phyloP scores from a whole-genome alignment of 164 flowering plant genomes.

The Tetrastigma voinierianum region DNA sequence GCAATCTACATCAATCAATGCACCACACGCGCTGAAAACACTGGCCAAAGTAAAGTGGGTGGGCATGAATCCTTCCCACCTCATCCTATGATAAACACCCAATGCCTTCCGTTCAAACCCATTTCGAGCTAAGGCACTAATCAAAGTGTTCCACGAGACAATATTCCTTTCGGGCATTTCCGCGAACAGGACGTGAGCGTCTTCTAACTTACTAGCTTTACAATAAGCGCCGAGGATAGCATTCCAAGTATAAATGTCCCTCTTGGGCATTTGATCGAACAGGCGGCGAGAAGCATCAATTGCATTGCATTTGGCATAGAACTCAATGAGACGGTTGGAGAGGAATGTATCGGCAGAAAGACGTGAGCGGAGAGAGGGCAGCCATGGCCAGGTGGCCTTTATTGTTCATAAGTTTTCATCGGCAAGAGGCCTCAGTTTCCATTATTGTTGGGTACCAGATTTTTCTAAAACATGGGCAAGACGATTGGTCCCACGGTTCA shows the following conservation, averaged over 20 bases:
- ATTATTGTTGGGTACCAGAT: conserved; percentile 10
- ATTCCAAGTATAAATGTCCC: conserved; percentile 64
- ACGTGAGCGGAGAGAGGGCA: conserved; percentile 45
- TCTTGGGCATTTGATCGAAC: conserved; percentile 57
- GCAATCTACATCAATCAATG: conserved; percentile 27
- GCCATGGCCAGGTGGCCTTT: conserved; percentile 45
- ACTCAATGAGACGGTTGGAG: conserved; percentile 66
- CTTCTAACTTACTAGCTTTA: conserved; percentile 32
- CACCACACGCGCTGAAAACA: conserved; percentile 71
- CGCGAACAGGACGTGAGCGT: conserved; percentile 45
- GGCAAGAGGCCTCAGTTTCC: conserved; percentile 44
- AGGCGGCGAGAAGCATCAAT: conserved; percentile 26
- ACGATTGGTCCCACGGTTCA: too few species aligned
- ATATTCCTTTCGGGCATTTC: conserved; percentile 66
- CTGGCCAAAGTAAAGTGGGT: conserved; percentile 70
- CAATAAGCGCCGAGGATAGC: conserved; percentile 47
- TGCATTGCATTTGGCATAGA: conserved; percentile 49
- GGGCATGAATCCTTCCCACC: conserved; percentile 48
- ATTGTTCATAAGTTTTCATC: conserved; percentile 49
- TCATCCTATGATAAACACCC: conserved; percentile 48
- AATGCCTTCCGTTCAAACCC: conserved; percentile 48
- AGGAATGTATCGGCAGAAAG: conserved; percentile 47
- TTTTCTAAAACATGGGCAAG: too few species aligned
- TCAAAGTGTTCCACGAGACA: conserved; percentile 70
- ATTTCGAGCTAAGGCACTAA: conserved; percentile 41